Base-by-base conservation (phyloP, 2,329 filamentous ascomycete genomes). In the Pseudocercospora vitis region DNA sequence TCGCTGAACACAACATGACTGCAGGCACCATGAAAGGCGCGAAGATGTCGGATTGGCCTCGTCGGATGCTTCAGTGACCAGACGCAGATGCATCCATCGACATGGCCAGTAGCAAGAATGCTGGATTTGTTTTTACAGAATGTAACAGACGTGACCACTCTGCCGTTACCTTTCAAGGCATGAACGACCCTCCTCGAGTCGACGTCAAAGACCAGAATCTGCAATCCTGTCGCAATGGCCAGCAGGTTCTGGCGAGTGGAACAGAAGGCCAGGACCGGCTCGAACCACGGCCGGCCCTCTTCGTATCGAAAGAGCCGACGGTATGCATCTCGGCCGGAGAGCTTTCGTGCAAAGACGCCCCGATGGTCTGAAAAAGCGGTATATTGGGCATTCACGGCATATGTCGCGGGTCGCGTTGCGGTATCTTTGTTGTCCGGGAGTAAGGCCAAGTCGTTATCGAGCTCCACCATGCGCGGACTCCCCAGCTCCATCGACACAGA, bases 181-280 rank as follows among this genome's bases (percentile, higher is more conserved):
- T 47, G 32, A 32, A 29, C 48, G 23, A 56, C 50, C 11, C 29
- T 51, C n/a, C 48, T 54, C 5, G 40, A 47, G 1, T 53, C 47
- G 9, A 62, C 42, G 50, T 65, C 58, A 51, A 58, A 62, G 23
- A 65, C 50, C 12, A 56, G 49, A 24, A 63, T 58, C 33, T 62
- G 55, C 12, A 57, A 33, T 11, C 61, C 62, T 4, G 49, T 57
- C 4, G 62, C 58, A 32, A 63, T 56, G 14, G 62, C 59, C n/a
- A 65, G 50, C 2, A 63, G 52, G 24, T 57, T 55, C n/a, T 46
- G 50, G 4, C 48, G 50, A 32, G 51, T 40, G n/a, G 57, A 48
- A 7, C 53, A 59, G 3, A 65, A 57, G 14, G 58, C 52, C 50
- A 64, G 24, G 6, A 63, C 53, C 11, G 58, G 58, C 26, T 52